Evolutionary conservation across 1,139 yeast species (phyloP).

Genomic region (Suhomyces bribrorum): DNA sequence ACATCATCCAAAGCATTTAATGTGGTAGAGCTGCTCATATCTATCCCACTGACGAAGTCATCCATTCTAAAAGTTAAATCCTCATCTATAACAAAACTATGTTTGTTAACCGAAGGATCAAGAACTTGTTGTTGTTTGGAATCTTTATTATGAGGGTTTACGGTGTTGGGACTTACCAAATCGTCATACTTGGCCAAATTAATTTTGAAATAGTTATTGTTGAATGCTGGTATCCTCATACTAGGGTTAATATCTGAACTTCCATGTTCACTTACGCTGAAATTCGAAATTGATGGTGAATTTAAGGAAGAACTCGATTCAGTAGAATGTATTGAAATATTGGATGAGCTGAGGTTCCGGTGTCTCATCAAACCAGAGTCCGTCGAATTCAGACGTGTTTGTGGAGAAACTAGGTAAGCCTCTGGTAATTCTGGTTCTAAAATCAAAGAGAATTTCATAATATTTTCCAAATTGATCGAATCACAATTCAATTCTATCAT

Average conservation of each 20-base stretch:
- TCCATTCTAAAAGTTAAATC: conserved; percentile 43
- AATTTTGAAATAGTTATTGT: conserved; percentile 40
- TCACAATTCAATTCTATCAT: conserved; percentile 44
- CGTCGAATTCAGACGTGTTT: conserved; percentile 10
- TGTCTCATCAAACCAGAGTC: conserved; percentile 15
- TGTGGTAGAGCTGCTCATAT: conserved; percentile 22
- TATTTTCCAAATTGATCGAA: conserved; percentile 38
- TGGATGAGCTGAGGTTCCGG: conserved; percentile 21
- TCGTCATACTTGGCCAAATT: conserved; percentile 42
- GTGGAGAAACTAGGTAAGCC: conserved; percentile 29
- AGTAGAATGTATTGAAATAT: conserved; percentile 30
- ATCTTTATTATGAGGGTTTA: conserved; percentile 13
- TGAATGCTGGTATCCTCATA: conserved; percentile 38
- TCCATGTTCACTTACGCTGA: conserved; percentile 5
- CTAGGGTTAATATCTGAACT: conserved; percentile 17
- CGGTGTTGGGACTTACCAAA: conserved; percentile 16
- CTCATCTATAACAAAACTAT: conserved; percentile 33
- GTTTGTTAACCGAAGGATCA: conserved; percentile 25
- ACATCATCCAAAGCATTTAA: conserved; percentile 25
- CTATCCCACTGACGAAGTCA: conserved; percentile 39
- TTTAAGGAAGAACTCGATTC: conserved; percentile 24
- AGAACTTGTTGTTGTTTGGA: conserved; percentile 18
- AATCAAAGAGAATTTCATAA: conserved; percentile 41
- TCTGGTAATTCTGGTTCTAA: conserved; percentile 47
- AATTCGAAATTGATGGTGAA: conserved; percentile 8